Evolutionary conservation across 2,329 filamentous ascomycete genomes (phyloP).

Genomic region (Apiospora phragmitis): DNA sequence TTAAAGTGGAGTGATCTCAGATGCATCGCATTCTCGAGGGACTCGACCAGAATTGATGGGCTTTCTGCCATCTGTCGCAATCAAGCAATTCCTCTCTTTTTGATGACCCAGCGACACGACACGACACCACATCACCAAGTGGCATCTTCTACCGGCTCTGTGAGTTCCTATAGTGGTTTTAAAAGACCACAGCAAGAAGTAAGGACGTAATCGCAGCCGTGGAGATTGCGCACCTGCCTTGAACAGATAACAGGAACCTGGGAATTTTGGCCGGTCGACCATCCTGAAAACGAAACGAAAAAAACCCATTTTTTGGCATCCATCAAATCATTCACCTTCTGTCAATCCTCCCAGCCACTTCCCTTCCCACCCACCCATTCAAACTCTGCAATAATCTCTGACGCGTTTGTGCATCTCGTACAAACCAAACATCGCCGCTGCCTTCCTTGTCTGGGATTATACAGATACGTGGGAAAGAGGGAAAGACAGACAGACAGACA

Average conservation of each 20-base stretch:
- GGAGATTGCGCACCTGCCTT: not conserved
- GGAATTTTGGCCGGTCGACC: not conserved
- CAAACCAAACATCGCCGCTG: not conserved
- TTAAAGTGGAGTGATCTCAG: slow-evolving; percentile 5
- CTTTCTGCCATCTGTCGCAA: not conserved
- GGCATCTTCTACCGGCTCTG: not conserved
- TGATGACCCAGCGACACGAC: not conserved
- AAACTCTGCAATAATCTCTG: slow-evolving; percentile 3
- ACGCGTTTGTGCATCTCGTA: not conserved
- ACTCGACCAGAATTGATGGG: not conserved
- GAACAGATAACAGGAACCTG: not conserved
- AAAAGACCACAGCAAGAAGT: not conserved
- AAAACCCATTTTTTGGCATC: slow-evolving; percentile 5
- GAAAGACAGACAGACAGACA: slow-evolving; percentile 3
- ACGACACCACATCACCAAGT: not conserved
- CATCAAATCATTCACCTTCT: slow-evolving; percentile 2
- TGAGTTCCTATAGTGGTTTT: slow-evolving; percentile 3
- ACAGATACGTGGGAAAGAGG: not conserved
- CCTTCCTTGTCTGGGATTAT: not conserved
- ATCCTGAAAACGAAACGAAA: slow-evolving; percentile 5
- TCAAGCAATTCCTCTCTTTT: not conserved
- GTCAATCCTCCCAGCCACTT: not conserved
- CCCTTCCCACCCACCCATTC: not conserved
- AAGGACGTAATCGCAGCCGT: not conserved
- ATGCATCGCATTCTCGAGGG: slow-evolving; percentile 4